Evolutionary conservation across 1,139 yeast species (phyloP), one percentile per base, ranked within the genome.

Genomic region (Sugiyamaella paludigena): DNA sequence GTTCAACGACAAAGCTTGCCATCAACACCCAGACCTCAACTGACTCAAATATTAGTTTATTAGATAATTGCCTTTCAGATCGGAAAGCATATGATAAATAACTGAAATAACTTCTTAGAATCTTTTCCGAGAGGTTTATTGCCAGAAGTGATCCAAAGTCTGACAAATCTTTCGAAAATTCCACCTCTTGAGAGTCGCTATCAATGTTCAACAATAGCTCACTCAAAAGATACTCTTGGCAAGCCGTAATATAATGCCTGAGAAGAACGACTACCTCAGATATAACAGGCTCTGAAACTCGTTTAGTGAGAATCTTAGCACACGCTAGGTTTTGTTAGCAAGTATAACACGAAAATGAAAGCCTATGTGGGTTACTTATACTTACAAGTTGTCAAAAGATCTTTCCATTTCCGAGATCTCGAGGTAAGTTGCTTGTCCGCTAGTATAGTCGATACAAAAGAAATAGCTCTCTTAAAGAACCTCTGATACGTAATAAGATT

Each of bases 401-500:
- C 34, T 31, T 24, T 30, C 46, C 48, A 51, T 29, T 9, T 29
- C 3, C 10, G 40, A 9, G 35, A 35, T 36, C 12, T 41, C 19
- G 26, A 16, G n/a, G 40, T 26, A 7, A 46, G n/a, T 4, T 24
- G 12, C 9, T 36, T 13, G 27, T 48, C 41, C 4, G 45, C 37
- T 16, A 48, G 39, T 7, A 50, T 28, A 12, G 16, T 15, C 12
- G 33, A 32, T 10, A 45, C 10, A 16, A 36, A 40, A 13, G 24
- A 19, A 5, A 48, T 27, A 1, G 50, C 38, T 13, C n/a, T 42
- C 19, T 32, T 35, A 13, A 57, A 37, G 40, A 55, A 57, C 16
- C 33, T 36, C 11, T 45, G 46, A 36, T 56, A 57, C 9, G 50
- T 43, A 12, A 43, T 31, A 10, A 43, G 24, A 36, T 57, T 56